These are phyloP conservation scores for Daldinia caldariorum DNA, from an alignment of 495 filamentous ascomycete genomes.

Conservation along the genomic window DNA sequence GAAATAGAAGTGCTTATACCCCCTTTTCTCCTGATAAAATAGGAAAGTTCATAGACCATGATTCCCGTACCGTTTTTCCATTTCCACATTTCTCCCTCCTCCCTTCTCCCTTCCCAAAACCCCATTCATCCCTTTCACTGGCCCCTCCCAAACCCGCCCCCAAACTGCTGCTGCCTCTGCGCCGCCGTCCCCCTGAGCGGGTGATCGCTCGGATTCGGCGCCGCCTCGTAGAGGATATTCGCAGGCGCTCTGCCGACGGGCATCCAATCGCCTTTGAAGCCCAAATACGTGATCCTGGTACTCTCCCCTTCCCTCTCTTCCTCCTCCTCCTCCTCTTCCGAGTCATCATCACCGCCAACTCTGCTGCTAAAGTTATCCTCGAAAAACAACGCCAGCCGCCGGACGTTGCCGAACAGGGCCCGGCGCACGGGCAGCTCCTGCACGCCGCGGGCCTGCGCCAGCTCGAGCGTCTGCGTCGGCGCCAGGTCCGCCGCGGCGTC, in stretches of 20 bases:
- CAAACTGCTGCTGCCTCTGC: conserved; percentile 55
- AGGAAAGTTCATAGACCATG: too few species aligned
- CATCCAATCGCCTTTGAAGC: conserved; percentile 94
- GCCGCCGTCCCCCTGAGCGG: conserved; percentile 58
- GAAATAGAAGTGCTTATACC: too few species aligned
- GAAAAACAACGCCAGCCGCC: conserved; percentile 82
- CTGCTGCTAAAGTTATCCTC: conserved; percentile 69
- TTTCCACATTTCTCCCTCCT: too few species aligned
- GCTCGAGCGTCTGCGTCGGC: conserved; percentile 77
- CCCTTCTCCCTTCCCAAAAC: background rate
- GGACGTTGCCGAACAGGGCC: conserved; percentile 86
- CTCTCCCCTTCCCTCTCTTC: conserved; percentile 58
- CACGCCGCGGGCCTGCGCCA: conserved; percentile 47
- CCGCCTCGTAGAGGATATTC: conserved; percentile 90
- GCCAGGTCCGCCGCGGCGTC: conserved; percentile 69
- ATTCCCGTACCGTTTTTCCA: too few species aligned
- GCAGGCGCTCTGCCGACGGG: conserved; percentile 82
- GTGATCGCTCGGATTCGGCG: conserved; percentile 91
- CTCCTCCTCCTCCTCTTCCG: too few species aligned
- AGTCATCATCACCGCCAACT: too few species aligned
- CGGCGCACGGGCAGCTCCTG: conserved; percentile 87
- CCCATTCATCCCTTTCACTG: background rate
- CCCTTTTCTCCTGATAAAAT: too few species aligned
- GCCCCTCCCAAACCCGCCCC: conserved; percentile 56
- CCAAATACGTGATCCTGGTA: conserved; percentile 82